Evolutionary conservation across 2,329 filamentous ascomycete genomes (phyloP).

Genomic region (Colletotrichum noveboracense): DNA sequence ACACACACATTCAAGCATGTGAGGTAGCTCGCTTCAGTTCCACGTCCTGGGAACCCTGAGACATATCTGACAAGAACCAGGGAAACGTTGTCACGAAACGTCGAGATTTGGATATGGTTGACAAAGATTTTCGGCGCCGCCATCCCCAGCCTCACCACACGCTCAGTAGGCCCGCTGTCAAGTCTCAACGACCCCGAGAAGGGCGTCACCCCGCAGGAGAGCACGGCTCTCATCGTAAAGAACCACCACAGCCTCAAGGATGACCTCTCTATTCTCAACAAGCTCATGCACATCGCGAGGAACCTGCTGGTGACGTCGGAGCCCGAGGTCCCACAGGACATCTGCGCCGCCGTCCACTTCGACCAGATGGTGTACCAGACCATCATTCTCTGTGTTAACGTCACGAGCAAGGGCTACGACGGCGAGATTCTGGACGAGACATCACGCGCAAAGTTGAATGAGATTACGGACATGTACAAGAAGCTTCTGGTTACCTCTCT

Average conservation of each 20-base stretch:
- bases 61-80: constrained; percentile 36
- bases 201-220: constrained; percentile 65
- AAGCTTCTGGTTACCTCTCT: constrained; percentile 70
- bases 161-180: constrained; percentile 62
- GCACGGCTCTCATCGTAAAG: constrained; percentile 66
- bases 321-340: constrained; percentile 69
- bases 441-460: constrained; percentile 61
- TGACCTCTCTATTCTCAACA: constrained; percentile 68
- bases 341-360: constrained; percentile 68
- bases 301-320: constrained; percentile 70
- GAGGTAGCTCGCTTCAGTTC: constrained; percentile 43
- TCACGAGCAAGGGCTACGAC: constrained; percentile 71
- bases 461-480: constrained; percentile 71
- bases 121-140: constrained; percentile 66
- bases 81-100: constrained; percentile 65
- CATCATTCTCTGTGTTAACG: constrained; percentile 69
- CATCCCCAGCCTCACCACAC: constrained; percentile 63
- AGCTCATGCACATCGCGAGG: constrained; percentile 69
- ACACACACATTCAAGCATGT: constrained; percentile 66
- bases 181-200: constrained; percentile 59
- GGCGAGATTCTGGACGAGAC: constrained; percentile 65
- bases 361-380: constrained; percentile 71
- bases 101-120: constrained; percentile 70
- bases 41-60: neutral
- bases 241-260: constrained; percentile 67